Evolutionary conservation across 2,329 filamentous ascomycete species (phyloP), one percentile per base, ranked within the genome.

Genomic region (Phialocephala sp.): DNA sequence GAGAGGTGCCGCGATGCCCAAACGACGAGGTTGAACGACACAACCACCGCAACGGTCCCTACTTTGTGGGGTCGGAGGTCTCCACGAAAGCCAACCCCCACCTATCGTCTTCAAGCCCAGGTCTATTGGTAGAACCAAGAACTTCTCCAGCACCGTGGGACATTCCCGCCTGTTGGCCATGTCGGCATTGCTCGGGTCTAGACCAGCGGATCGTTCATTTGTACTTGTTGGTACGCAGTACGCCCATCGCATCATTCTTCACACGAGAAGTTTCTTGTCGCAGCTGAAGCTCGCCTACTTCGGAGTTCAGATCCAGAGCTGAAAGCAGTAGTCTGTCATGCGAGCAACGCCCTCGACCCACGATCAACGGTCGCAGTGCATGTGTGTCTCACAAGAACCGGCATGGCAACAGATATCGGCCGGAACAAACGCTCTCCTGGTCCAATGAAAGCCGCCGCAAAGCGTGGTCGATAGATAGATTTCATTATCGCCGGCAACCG

Each of bases 381-480:
- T 54, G 50, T 54, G 32, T 54, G 50, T 54, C 50, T 54, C 27
- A 54, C 50, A 54, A 54, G 6, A 12, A 32, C 50, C 27, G 50
- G 18, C 50, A 54, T 5, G 50, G 50, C 50, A 54, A 11, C 45
- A 50, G 50, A 54, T 35, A 35, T 11, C 45, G 45, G n/a, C n/a
- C 41, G 41, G 41, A 18, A 43, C 41, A 43, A 43, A 43, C 15
- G 41, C 15, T 18, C 2, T 8, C 1, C 15, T 43, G 41, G n/a
- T n/a, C 41, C 41, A 43, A 43, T 43, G 12, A 43, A 18, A 15
- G 41, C 15, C 12, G 15, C 15, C n/a, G 41, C 14, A 43, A 18
- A n/a, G 41, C 12, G n/a, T 18, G 41, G 15, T 41, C 4, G n/a
- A 18, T 11, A 18, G 15, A 8, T 45, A 18, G 43, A 45, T 52